These are phyloP conservation scores for Pseudogymnoascus sp. DNA, from an alignment of 2,329 filamentous ascomycete species.

Conservation along the genomic window DNA sequence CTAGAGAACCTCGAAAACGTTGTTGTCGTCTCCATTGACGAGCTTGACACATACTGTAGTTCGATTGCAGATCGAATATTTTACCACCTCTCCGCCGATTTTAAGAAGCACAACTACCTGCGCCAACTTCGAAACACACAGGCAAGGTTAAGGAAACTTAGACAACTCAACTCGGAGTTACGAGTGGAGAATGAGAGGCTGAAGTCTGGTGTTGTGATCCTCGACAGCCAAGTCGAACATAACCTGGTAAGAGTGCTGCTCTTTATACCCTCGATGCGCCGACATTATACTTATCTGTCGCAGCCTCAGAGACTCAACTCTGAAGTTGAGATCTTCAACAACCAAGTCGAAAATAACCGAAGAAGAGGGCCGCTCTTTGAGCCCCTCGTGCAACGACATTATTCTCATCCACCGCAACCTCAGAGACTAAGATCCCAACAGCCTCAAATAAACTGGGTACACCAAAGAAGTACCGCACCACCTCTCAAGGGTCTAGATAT, in stretches of 20 bases:
- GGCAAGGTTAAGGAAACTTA: neutral
- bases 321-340: neutral
- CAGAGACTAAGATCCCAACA: neutral
- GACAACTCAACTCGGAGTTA: neutral
- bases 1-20: neutral
- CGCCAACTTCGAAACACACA: neutral
- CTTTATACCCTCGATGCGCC: neutral
- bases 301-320: neutral
- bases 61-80: neutral
- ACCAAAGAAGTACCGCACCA: neutral
- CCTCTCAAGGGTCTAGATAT: neutral
- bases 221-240: neutral
- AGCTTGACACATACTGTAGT: neutral
- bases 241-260: neutral
- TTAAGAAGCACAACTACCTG: neutral
- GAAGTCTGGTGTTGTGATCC: neutral
- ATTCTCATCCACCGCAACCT: neutral
- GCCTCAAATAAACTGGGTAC: neutral
- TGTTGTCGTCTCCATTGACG: neutral
- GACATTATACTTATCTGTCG: neutral
- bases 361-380: neutral
- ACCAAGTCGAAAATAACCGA: neutral
- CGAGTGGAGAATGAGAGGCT: neutral
- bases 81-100: neutral
- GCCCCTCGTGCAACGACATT: neutral